Base-by-base conservation (phyloP, 1,284 basidiomycete species). In the Sporisorium exsertum region DNA sequence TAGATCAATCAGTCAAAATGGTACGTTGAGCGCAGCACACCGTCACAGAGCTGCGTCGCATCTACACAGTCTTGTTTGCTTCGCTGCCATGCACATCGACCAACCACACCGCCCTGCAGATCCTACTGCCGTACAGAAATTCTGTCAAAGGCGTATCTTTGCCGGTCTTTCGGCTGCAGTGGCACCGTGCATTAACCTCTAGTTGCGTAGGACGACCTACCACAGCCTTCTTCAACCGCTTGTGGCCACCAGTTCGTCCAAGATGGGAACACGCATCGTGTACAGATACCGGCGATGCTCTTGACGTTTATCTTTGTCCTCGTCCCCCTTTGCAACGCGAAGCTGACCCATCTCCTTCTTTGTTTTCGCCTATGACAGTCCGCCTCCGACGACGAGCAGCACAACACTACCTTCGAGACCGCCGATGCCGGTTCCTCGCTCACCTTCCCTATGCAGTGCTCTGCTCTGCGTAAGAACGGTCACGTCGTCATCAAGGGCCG, bases 401-500 rank as follows among this genome's bases (percentile, higher is more conserved):
- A 96, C 89, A 90, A 96, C 86, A 92, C 94, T 86, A 91, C 89
- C 86, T 95, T 97, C 86, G 93, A 96, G 89, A 85, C 88, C 89
- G 89, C 82, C 80, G 80, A 85, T 77, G 84, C 84, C 75, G 84
- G 84, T 58, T 80, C 84, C 71, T 85, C 82, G 69, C 72, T 80
- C 47, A 84, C 81, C 70, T 83, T 72, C 79, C 82, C 94, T 84
- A 94, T 92, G 92, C 94, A 97, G 90, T 98, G 97, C 89, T 99
- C 96, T 87, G 94, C 95, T 84, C 93, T 99, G 81, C 93, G 90
- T 84, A 90, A 91, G 89, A 88, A 88, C 89, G 95, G 96, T 59
- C 94, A 96, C 89, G 96, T 99, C 87, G 93, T 96, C 86, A 98
- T 99, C 89, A 97, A 98, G 90, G 90, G 92, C 82, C 92, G 95